Evolutionary conservation across 495 filamentous ascomycete species (phyloP).

Genomic region (Cryomyces minteri): DNA sequence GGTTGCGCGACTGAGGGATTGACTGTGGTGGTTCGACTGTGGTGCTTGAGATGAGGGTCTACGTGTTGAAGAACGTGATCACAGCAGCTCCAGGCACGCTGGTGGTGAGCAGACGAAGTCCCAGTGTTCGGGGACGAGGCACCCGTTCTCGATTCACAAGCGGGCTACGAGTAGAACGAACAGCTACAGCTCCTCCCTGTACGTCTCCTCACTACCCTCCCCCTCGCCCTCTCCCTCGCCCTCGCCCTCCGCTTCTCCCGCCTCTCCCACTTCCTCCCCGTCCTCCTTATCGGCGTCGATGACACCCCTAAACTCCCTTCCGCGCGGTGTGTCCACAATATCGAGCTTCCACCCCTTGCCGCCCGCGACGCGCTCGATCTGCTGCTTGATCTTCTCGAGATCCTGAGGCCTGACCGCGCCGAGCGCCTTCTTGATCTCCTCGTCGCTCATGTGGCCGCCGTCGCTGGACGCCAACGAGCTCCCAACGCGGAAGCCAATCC

Average conservation of each 20-base stretch:
- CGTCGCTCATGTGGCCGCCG: conserved; percentile 30
- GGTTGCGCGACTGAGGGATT: too few relatives aligned
- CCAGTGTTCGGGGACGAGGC: too few relatives aligned
- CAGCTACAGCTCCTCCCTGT: conserved; percentile 26
- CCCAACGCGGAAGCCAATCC: too few relatives aligned
- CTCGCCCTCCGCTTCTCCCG: conserved; percentile 21
- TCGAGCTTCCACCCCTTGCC: conserved; percentile 40
- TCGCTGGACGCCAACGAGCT: conserved; percentile 13
- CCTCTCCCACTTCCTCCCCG: conserved; percentile 23
- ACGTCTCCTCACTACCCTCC: conserved; percentile 28
- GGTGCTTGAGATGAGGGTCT: too few relatives aligned
- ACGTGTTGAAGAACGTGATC: too few relatives aligned
- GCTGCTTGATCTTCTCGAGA: conserved; percentile 41
- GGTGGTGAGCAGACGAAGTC: too few relatives aligned
- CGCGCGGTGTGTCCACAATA: conserved; percentile 35
- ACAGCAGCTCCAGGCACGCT: too few relatives aligned
- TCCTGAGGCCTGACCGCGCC: conserved; percentile 25
- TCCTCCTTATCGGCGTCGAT: conserved; percentile 34
- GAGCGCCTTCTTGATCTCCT: conserved; percentile 48
- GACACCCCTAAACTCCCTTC: conserved; percentile 28
- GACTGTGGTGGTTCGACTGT: too few relatives aligned
- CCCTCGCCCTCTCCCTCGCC: conserved; percentile 22
- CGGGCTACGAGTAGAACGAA: too few relatives aligned
- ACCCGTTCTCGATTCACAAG: too few relatives aligned
- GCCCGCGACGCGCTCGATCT: conserved; percentile 39